phyloP scores from a whole-genome alignment of 148 eudicot genomes.

The Camellia japonica region DNA sequence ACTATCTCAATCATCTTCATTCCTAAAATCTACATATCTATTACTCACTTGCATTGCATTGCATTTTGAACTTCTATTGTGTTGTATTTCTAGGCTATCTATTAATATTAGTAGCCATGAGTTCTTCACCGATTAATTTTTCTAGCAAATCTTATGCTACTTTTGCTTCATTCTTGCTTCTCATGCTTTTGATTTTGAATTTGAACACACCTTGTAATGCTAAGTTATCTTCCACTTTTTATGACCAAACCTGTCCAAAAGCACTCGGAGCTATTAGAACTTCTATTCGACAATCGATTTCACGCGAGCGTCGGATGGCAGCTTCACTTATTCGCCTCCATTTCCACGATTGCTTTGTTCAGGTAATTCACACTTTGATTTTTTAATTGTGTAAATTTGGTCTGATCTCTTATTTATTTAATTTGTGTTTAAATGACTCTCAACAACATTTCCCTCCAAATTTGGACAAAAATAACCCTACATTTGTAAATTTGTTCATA shows the following conservation, averaged over 20 bases:
- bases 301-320: conserved; percentile 32
- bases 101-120: neutral
- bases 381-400: too few relatives aligned
- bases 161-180: conserved; percentile 23
- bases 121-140: neutral
- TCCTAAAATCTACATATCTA: neutral
- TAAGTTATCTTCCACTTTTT: conserved; percentile 26
- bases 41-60: too few relatives aligned
- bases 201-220: conserved; percentile 14
- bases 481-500: too few relatives aligned
- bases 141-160: conserved; percentile 13
- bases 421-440: too few relatives aligned
- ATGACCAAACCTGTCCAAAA: conserved; percentile 27
- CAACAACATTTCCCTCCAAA: too few relatives aligned
- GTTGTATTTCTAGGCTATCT: too few relatives aligned
- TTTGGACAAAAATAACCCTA: too few relatives aligned
- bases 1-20: neutral
- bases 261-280: conserved; percentile 20
- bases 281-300: conserved; percentile 18
- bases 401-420: too few relatives aligned
- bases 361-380: conserved; percentile 6
- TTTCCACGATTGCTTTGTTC: conserved; percentile 44
- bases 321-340: conserved; percentile 36
- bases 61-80: neutral
- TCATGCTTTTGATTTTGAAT: conserved; percentile 10